These are phyloP conservation scores for Gomphus sp. DNA, from an alignment of 1,284 basidiomycete genomes.

Conservation along the genomic window DNA sequence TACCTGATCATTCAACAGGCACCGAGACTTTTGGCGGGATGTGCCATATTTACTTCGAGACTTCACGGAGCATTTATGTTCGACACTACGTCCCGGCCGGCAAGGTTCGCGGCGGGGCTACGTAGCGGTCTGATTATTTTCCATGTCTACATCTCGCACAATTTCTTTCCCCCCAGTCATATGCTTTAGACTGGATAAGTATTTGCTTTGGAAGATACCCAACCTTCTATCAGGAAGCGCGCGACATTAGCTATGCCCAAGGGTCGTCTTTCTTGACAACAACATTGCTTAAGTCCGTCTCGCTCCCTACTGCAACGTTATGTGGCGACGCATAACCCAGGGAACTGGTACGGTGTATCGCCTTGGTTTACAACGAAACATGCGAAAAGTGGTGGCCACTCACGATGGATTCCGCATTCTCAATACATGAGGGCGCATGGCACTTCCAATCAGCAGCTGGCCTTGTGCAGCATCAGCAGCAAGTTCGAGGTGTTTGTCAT, in stretches of 20 bases:
- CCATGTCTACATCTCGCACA: neutral
- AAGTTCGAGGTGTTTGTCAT: constrained; percentile 46
- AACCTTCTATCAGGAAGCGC: neutral
- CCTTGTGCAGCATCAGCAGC: constrained; percentile 36
- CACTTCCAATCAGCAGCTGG: constrained; percentile 36
- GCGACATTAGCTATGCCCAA: neutral
- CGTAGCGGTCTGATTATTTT: constrained; percentile 47
- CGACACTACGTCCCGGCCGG: constrained; percentile 54
- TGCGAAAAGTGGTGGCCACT: constrained; percentile 22
- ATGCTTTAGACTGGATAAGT: neutral
- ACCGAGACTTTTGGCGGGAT: constrained; percentile 82
- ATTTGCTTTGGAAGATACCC: neutral
- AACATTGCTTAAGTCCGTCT: constrained; percentile 33
- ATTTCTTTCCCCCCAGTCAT: neutral
- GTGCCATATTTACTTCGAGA: constrained; percentile 77
- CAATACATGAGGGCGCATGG: constrained; percentile 43
- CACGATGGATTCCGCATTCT: constrained; percentile 63
- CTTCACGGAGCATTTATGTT: constrained; percentile 66
- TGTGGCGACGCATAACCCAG: constrained; percentile 44
- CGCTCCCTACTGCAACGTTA: constrained; percentile 37
- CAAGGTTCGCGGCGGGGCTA: constrained; percentile 57
- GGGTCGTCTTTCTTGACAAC: constrained; percentile 32
- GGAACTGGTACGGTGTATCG: constrained; percentile 22
- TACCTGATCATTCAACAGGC: constrained; percentile 32
- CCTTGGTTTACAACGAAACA: neutral